phyloP scores from a whole-genome alignment of 1,284 basidiomycete genomes.

The Termitomyces sp. region DNA sequence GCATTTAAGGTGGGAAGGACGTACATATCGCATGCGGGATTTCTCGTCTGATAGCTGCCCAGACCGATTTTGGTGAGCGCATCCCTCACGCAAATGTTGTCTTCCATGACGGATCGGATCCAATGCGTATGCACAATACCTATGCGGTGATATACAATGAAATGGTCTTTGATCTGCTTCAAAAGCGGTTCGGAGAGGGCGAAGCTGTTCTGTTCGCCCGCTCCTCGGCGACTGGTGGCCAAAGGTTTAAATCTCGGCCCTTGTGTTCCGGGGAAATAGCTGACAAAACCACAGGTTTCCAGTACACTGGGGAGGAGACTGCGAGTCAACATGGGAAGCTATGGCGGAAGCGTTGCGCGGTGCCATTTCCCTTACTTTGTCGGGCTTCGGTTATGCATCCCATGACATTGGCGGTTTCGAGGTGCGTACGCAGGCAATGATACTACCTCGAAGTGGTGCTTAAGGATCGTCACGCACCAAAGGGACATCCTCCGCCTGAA shows the following conservation, averaged over 20 bases:
- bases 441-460: background rate
- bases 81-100: slow-evolving; percentile 60
- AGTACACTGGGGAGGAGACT: slow-evolving; percentile 74
- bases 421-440: slow-evolving; percentile 21
- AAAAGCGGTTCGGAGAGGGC: slow-evolving; percentile 54
- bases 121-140: slow-evolving; percentile 60
- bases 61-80: slow-evolving; percentile 69
- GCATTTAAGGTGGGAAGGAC: slow-evolving; percentile 50
- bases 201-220: slow-evolving; percentile 70
- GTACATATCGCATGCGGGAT: background rate
- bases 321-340: slow-evolving; percentile 72
- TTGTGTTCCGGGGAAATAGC: background rate
- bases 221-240: slow-evolving; percentile 61
- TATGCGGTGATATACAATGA: slow-evolving; percentile 69
- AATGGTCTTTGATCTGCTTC: slow-evolving; percentile 58
- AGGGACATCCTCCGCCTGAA: slow-evolving; percentile 63
- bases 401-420: slow-evolving; percentile 78
- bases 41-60: slow-evolving; percentile 5
- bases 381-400: slow-evolving; percentile 67
- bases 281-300: slow-evolving; percentile 22
- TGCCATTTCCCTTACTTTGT: slow-evolving; percentile 57
- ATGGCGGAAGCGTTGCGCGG: slow-evolving; percentile 74
- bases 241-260: slow-evolving; percentile 37
- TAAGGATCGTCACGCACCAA: background rate
- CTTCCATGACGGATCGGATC: slow-evolving; percentile 68